A percentile compares a stretch with the other conserved stretches of the same genome.
Conservation (phyloP, 2,329 filamentous ascomycete genomes). For the Cladosporium phlei region DNA sequence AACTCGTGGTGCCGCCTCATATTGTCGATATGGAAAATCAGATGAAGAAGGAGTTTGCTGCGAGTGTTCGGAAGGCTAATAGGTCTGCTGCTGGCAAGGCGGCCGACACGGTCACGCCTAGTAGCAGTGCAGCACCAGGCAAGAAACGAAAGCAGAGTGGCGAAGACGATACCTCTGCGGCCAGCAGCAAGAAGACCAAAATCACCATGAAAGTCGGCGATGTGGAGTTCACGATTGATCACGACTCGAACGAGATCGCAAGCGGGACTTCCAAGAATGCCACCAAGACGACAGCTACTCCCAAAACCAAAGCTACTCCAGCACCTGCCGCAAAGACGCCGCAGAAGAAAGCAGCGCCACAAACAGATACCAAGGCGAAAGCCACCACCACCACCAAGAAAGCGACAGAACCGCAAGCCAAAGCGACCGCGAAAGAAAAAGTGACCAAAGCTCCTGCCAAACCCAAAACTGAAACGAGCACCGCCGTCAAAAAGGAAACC, state of each 20-base stretch:
- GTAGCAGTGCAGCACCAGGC: conserved; percentile 6
- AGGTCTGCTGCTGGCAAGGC: conserved; percentile 26
- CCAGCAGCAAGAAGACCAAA: conserved; percentile 24
- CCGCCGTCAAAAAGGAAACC: conserved; percentile 10
- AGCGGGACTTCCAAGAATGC: too few species aligned
- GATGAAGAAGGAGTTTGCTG: conserved; percentile 55
- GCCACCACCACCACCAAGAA: conserved; percentile 14
- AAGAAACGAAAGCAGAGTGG: conserved; percentile 25
- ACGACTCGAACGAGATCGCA: conserved; percentile 14
- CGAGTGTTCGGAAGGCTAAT: conserved; percentile 46
- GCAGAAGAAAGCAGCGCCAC: background rate
- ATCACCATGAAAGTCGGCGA: conserved; percentile 23
- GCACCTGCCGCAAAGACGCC: background rate
- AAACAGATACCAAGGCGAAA: conserved; percentile 10
- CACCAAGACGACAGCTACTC: too few species aligned
- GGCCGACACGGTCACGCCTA: background rate
- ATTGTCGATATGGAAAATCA: conserved; percentile 49
- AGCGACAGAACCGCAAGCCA: conserved; percentile 9
- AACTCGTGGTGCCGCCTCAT: conserved; percentile 46
- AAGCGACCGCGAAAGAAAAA: background rate
- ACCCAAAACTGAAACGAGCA: background rate
- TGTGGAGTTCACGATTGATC: conserved; percentile 25
- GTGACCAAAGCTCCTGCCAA: background rate
- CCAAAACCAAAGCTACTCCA: conserved; percentile 7
- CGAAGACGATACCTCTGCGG: conserved; percentile 9